Percentiles rank a stretch among this genome's conserved stretches.
phyloP scores from a whole-genome alignment of 208 protist species.

The Wallacemonas rigidus region DNA sequence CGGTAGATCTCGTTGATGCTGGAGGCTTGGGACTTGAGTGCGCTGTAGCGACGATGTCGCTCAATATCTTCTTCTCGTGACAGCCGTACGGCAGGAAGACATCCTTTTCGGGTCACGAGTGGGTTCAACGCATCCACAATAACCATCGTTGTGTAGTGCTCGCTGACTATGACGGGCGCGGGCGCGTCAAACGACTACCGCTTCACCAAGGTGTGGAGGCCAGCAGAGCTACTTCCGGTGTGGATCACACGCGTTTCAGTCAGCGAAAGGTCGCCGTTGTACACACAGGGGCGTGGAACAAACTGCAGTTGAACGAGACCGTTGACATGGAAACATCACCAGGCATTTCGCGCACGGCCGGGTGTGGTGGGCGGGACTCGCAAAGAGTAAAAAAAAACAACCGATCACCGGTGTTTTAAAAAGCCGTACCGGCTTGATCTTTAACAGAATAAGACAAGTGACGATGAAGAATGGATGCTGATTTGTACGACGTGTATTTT shows the following conservation, averaged over 20 bases:
- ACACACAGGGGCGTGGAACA: constrained; percentile 49
- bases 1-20: background rate
- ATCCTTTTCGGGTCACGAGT: constrained; percentile 11
- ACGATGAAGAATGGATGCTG: no score
- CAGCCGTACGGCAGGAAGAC: constrained; percentile 34
- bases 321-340: constrained; percentile 39
- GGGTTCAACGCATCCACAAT: constrained; percentile 23
- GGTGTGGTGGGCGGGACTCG: background rate
- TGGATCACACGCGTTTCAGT: constrained; percentile 34
- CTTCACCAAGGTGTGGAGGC: constrained; percentile 34
- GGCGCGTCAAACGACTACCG: constrained; percentile 43
- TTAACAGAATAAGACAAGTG: no score
- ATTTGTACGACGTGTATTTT: no score
- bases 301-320: constrained; percentile 53
- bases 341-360: background rate
- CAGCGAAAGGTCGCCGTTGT: constrained; percentile 47
- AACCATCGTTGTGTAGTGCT: constrained; percentile 45
- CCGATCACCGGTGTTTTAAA: no score
- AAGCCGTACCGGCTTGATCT: no score
- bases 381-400: no score
- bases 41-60: constrained; percentile 29
- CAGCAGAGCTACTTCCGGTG: constrained; percentile 40
- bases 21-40: constrained; percentile 1
- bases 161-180: constrained; percentile 22
- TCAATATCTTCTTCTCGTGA: constrained; percentile 20